Conservation (phyloP, 192 early-diverging fungal genomes). For the Coemansia sp. region DNA sequence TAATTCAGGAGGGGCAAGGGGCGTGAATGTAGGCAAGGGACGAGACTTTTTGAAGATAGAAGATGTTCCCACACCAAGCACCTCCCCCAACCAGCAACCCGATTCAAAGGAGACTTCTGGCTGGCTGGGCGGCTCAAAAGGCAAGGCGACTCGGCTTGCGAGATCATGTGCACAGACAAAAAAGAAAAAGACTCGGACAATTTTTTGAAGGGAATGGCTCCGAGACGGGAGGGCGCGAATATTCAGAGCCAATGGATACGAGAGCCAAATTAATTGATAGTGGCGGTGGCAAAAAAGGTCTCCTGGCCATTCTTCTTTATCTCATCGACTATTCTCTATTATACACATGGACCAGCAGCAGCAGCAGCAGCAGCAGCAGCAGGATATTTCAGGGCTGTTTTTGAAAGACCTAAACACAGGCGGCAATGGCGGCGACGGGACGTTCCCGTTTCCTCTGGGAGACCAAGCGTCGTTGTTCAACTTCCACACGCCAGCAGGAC, state of each 20-base stretch:
- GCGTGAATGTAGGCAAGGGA: background rate
- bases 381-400: background rate
- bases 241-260: conserved; percentile 32
- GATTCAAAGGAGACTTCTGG: background rate
- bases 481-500: conserved; percentile 42
- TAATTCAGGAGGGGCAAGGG: background rate
- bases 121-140: background rate
- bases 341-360: background rate
- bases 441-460: conserved; percentile 45
- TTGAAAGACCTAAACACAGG: conserved; percentile 9
- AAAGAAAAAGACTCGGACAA: background rate
- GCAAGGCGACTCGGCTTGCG: background rate
- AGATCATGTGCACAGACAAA: background rate
- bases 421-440: conserved; percentile 14
- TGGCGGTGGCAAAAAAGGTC: background rate
- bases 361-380: conserved; percentile 11
- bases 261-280: background rate
- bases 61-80: background rate
- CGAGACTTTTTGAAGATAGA: background rate
- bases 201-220: background rate
- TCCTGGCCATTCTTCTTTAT: background rate
- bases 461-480: conserved; percentile 53
- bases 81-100: background rate
- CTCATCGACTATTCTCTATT: background rate
- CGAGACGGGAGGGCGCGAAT: conserved; percentile 29